phyloP scores from a whole-genome alignment of 306 rosid genomes.

The Boehmeria nivea region DNA sequence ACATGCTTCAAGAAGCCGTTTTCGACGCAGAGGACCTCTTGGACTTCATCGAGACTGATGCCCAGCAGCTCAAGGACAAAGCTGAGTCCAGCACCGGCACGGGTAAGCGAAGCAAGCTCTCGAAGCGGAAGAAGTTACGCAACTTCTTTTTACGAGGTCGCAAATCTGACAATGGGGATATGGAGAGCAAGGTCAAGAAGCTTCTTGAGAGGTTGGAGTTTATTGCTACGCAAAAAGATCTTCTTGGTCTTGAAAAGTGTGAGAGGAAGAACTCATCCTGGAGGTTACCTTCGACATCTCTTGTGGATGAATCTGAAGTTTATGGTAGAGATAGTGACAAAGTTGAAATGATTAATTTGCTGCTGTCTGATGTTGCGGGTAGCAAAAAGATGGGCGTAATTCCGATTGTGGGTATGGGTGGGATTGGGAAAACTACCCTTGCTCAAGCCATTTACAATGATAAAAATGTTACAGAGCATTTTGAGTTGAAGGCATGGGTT shows the following conservation, averaged over 20 bases:
- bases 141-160: not conserved
- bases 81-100: not conserved
- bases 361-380: too few species aligned
- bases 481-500: slow-evolving; percentile 3
- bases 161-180: not conserved
- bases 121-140: not conserved
- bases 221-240: slow-evolving; percentile 8
- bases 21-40: not conserved
- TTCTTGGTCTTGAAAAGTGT: not conserved
- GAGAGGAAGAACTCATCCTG: not conserved
- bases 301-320: too few species aligned
- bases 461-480: not conserved
- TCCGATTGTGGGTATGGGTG: slow-evolving; percentile 4
- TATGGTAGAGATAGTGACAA: too few species aligned
- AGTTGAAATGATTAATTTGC: too few species aligned
- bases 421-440: too few species aligned
- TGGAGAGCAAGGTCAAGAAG: not conserved
- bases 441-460: slow-evolving; percentile 3
- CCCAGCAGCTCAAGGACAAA: not conserved
- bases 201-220: not conserved
- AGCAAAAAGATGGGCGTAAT: not conserved
- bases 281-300: not conserved
- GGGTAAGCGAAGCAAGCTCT: not conserved
- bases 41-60: not conserved
- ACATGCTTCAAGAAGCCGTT: slow-evolving; percentile 4